These are phyloP conservation scores for Phytophthora pini DNA, from an alignment of 352 stramenopile genomes.

Conservation along the genomic window DNA sequence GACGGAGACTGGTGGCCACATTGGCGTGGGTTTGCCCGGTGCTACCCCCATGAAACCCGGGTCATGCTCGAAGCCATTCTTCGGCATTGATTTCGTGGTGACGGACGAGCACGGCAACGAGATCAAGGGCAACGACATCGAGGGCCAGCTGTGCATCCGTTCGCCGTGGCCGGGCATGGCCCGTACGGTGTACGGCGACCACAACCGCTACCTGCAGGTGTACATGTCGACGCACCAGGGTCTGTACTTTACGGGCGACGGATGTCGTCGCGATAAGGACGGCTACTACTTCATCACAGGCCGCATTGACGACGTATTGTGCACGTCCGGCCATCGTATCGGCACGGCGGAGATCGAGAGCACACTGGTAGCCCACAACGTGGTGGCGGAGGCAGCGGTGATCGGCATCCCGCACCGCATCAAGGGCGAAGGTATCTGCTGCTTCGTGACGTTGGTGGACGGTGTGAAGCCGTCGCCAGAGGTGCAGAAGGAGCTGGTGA, in stretches of 20 bases:
- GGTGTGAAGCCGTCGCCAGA: conserved; percentile 64
- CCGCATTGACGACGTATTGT: conserved; percentile 97
- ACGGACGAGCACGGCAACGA: conserved; percentile 88
- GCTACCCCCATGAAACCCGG: conserved; percentile 91
- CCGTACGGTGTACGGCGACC: conserved; percentile 94
- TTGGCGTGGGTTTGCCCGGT: conserved; percentile 94
- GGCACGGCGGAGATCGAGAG: conserved; percentile 89
- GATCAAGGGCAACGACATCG: conserved; percentile 79
- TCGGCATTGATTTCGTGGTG: conserved; percentile 93
- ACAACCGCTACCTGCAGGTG: conserved; percentile 95
- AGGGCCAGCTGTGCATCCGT: conserved; percentile 96
- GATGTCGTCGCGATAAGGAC: conserved; percentile 89
- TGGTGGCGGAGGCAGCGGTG: conserved; percentile 95
- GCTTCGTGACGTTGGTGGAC: conserved; percentile 92
- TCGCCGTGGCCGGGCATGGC: conserved; percentile 96
- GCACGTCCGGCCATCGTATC: conserved; percentile 93
- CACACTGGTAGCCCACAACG: conserved; percentile 90
- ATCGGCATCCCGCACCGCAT: conserved; percentile 96
- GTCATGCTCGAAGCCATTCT: conserved; percentile 95
- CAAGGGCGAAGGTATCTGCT: conserved; percentile 97
- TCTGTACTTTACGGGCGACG: conserved; percentile 97
- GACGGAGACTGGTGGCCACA: conserved; percentile 96
- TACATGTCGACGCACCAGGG: conserved; percentile 97
- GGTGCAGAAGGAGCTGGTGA: conserved; percentile 69
- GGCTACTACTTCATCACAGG: conserved; percentile 99